These are phyloP conservation scores for Entamoeba nuttalli DNA, from an alignment of 208 protist species.

Conservation along the genomic window DNA sequence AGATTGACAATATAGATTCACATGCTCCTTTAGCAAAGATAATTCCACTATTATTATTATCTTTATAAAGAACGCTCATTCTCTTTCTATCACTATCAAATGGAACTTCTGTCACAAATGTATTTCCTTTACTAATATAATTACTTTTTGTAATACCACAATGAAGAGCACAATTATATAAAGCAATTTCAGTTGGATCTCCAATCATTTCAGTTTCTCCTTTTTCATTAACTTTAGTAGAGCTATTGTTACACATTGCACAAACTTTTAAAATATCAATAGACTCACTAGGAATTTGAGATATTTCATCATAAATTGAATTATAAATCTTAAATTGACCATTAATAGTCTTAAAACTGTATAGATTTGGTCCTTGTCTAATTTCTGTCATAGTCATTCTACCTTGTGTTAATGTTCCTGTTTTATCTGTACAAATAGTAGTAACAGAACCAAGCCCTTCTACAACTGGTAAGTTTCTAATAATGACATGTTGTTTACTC, in stretches of 20 bases:
- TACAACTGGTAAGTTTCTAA: constrained; percentile 24
- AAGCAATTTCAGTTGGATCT: constrained; percentile 4
- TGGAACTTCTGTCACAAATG: neutral
- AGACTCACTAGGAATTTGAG: neutral
- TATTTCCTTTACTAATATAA: neutral
- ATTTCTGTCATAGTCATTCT: constrained; percentile 37
- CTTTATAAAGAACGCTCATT: neutral
- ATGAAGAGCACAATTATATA: neutral
- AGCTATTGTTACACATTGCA: neutral
- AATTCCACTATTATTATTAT: neutral
- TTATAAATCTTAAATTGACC: neutral
- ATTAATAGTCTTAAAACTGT: neutral
- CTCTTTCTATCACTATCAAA: neutral
- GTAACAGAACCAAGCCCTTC: constrained; percentile 41
- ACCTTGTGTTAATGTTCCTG: constrained; percentile 44
- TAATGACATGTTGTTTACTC: constrained; percentile 28
- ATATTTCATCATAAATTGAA: neutral
- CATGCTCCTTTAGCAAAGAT: constrained; percentile 38
- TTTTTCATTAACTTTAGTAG: neutral
- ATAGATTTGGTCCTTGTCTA: neutral
- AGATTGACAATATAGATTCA: neutral
- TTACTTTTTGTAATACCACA: neutral
- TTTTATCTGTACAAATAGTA: constrained; percentile 46
- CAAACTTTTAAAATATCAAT: neutral
- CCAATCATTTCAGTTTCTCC: neutral